These are phyloP conservation scores for Neospora caninum DNA, from an alignment of 169 alveolate genomes.

Conservation along the genomic window DNA sequence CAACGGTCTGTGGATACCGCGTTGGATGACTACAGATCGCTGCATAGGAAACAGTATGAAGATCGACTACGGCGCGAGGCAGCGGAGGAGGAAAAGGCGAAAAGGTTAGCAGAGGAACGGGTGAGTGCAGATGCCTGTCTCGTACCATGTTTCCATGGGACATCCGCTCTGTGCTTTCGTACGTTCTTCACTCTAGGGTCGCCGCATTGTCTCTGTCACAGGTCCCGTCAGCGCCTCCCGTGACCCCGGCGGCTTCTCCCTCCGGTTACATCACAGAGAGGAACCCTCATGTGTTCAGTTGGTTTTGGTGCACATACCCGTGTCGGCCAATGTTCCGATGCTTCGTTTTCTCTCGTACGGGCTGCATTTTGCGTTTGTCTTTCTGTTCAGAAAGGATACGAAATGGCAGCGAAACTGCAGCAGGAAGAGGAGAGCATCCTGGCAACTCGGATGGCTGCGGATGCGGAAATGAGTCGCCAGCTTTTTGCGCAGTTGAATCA, in stretches of 20 bases:
- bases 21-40: not conserved
- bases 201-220: too few relatives aligned
- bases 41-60: slow-evolving; percentile 24
- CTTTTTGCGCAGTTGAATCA: slow-evolving; percentile 16
- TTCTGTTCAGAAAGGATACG: not conserved
- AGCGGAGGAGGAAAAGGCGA: slow-evolving; percentile 22
- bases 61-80: not conserved
- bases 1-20: not conserved
- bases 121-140: not conserved
- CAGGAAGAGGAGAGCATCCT: not conserved
- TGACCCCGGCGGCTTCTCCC: too few relatives aligned
- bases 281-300: too few relatives aligned
- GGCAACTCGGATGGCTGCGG: slow-evolving; percentile 32
- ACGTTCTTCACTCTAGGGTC: not conserved
- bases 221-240: too few relatives aligned
- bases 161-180: not conserved
- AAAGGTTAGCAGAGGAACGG: slow-evolving; percentile 16
- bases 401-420: slow-evolving; percentile 3
- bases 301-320: too few relatives aligned
- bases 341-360: too few relatives aligned
- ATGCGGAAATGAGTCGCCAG: slow-evolving; percentile 28
- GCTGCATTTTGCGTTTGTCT: not conserved
- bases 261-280: too few relatives aligned
- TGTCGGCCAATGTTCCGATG: too few relatives aligned
- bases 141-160: not conserved